A percentile compares a stretch with the other conserved stretches of the same genome.
phyloP scores from a whole-genome alignment of 2,329 filamentous ascomycete genomes.

The Bretziella fagacearum region DNA sequence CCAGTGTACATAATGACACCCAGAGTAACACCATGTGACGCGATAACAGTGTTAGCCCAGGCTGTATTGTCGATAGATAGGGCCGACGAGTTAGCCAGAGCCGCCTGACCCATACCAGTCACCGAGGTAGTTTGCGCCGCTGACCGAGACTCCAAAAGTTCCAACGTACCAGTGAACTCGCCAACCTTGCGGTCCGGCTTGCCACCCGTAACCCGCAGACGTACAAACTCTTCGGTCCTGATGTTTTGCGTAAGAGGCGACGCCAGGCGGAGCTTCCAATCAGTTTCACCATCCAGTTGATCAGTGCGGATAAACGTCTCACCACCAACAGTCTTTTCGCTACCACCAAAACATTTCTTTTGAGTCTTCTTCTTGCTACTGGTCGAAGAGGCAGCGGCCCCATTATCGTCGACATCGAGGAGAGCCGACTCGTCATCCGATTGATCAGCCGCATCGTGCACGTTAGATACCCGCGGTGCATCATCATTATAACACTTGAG shows the following conservation, averaged over 20 bases:
- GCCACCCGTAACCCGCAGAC: conserved; percentile 58
- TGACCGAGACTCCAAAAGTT: conserved; percentile 44
- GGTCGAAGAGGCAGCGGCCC: not conserved
- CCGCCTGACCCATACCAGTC: conserved; percentile 15
- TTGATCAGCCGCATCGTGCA: conserved; percentile 27
- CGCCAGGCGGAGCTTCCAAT: conserved; percentile 90
- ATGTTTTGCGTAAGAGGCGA: conserved; percentile 74
- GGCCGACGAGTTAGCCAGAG: conserved; percentile 41
- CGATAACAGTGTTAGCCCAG: conserved; percentile 95
- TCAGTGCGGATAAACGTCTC: conserved; percentile 97
- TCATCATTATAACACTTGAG: conserved; percentile 49
- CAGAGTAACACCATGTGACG: conserved; percentile 75
- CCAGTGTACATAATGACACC: conserved; percentile 92
- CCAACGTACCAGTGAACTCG: conserved; percentile 80
- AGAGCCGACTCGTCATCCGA: conserved; percentile 19
- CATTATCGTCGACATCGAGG: conserved; percentile 19
- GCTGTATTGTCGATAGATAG: conserved; percentile 93
- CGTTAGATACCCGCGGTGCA: conserved; percentile 21
- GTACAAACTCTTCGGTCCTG: conserved; percentile 51
- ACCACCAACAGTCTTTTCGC: conserved; percentile 36
- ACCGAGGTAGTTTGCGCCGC: conserved; percentile 27
- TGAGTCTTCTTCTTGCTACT: conserved; percentile 24
- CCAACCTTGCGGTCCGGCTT: conserved; percentile 91
- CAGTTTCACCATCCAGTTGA: conserved; percentile 92
- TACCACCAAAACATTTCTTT: not conserved